Percentiles rank a stretch among this genome's conserved stretches.
phyloP scores from a whole-genome alignment of 805 yeast genomes.

The Saccharomycopsis oosterbeekiorum region DNA sequence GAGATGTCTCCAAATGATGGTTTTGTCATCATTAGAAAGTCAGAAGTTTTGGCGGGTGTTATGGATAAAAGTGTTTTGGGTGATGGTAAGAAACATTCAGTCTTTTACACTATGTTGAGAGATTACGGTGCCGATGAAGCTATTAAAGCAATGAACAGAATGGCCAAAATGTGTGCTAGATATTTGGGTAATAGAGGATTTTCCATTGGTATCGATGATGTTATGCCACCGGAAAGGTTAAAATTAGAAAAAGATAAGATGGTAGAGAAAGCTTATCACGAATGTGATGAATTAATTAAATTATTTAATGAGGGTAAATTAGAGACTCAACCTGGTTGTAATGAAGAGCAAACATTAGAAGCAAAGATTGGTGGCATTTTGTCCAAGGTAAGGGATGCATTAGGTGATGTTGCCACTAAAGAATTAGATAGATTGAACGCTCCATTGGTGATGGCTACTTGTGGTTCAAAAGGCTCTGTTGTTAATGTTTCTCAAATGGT shows the following conservation, averaged over 20 bases:
- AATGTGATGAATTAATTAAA: constrained; percentile 84
- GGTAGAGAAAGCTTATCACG: constrained; percentile 83
- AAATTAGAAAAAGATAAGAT: constrained; percentile 70
- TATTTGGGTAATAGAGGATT: constrained; percentile 92
- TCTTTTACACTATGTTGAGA: constrained; percentile 86
- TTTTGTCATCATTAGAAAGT: constrained; percentile 80
- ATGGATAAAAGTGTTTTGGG: constrained; percentile 96
- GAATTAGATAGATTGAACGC: constrained; percentile 88
- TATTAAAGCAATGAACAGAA: constrained; percentile 91
- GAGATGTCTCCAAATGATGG: constrained; percentile 99
- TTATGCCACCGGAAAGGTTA: constrained; percentile 80
- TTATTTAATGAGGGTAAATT: constrained; percentile 73
- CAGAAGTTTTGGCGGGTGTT: constrained; percentile 80
- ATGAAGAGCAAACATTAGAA: constrained; percentile 95
- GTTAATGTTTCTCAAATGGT: constrained; percentile 99
- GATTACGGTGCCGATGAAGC: constrained; percentile 98
- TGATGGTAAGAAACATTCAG: constrained; percentile 96
- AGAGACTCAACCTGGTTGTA: constrained; percentile 98
- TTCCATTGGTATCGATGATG: constrained; percentile 95
- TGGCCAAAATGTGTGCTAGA: constrained; percentile 98
- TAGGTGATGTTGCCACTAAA: constrained; percentile 92
- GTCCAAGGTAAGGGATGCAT: constrained; percentile 97
- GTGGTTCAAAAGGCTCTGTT: constrained; percentile 98
- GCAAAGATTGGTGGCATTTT: constrained; percentile 94
- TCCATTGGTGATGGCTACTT: constrained; percentile 96